A percentile compares a stretch with the other conserved stretches of the same genome.
phyloP scores from a whole-genome alignment of 1,139 yeast species.

The Groenewaldozyma sp. region DNA sequence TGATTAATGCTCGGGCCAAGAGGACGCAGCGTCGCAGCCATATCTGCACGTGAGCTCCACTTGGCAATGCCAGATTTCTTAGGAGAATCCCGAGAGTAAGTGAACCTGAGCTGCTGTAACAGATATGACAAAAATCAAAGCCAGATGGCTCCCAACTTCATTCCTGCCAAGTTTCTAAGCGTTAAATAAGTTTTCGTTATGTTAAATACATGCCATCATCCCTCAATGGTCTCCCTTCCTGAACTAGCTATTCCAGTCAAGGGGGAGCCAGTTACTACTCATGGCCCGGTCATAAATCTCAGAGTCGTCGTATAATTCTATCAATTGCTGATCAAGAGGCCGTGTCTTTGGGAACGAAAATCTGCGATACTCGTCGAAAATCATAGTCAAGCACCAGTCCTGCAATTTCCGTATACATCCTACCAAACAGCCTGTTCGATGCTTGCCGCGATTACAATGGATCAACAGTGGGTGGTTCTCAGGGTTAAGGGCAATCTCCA shows the following conservation, averaged over 20 bases:
- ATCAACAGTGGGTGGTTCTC: constrained; percentile 82
- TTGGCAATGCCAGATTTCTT: no score
- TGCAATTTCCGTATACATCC: constrained; percentile 86
- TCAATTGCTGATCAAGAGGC: constrained; percentile 90
- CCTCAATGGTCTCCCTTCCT: no score
- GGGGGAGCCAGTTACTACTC: constrained; percentile 51
- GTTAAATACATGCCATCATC: no score
- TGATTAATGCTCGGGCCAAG: no score
- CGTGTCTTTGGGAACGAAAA: constrained; percentile 94
- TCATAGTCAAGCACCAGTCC: constrained; percentile 86
- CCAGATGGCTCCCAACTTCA: no score
- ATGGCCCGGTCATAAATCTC: constrained; percentile 48
- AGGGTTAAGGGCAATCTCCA: constrained; percentile 73
- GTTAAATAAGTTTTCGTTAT: no score
- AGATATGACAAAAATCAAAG: no score
- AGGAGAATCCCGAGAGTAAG: no score
- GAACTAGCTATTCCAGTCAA: constrained; percentile 52
- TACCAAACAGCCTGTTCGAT: constrained; percentile 90
- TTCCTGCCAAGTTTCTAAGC: no score
- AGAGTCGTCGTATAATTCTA: constrained; percentile 70
- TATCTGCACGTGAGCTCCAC: no score
- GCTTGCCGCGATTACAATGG: constrained; percentile 95
- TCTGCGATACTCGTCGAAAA: constrained; percentile 87
- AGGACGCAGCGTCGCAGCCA: no score
- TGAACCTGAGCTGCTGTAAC: no score